Evolutionary conservation across 75 land plant genomes (phyloP).

Genomic region (Pinus albicaulis): DNA sequence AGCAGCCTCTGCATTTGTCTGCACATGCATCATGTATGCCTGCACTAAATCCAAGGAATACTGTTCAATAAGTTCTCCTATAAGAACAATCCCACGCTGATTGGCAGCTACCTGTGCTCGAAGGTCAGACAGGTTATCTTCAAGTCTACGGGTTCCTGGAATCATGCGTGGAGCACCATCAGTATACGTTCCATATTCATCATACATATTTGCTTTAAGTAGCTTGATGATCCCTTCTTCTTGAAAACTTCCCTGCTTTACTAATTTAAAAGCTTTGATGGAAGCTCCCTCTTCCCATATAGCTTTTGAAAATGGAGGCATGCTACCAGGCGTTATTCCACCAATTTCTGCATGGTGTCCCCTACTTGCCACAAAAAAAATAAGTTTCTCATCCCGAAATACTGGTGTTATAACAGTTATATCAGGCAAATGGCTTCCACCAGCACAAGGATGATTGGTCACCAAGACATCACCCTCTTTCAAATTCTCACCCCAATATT

Average conservation of each 20-base stretch:
- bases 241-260: conserved; percentile 83
- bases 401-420: conserved; percentile 98
- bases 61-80: conserved; percentile 87
- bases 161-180: conserved; percentile 23
- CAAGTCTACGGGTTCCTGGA: conserved; percentile 90
- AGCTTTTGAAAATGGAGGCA: conserved; percentile 98
- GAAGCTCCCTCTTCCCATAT: conserved; percentile 99
- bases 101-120: conserved; percentile 98
- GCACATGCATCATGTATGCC: conserved; percentile 94
- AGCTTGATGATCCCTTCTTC: conserved; percentile 87
- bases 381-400: conserved; percentile 70
- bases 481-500: conserved; percentile 86
- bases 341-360: conserved; percentile 99
- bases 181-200: conserved; percentile 15
- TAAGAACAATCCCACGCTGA: conserved; percentile 90
- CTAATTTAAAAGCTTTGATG: conserved; percentile 97
- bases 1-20: conserved; percentile 91
- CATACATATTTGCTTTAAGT: conserved; percentile 42
- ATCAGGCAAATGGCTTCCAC: conserved; percentile 99
- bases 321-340: conserved; percentile 98
- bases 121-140: conserved; percentile 95
- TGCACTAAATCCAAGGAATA: conserved; percentile 92
- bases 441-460: conserved; percentile 95
- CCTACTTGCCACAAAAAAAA: conserved; percentile 97
- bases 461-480: conserved; percentile 97